Base-by-base conservation (phyloP, 2,329 filamentous ascomycete species). In the Didymella exigua region DNA sequence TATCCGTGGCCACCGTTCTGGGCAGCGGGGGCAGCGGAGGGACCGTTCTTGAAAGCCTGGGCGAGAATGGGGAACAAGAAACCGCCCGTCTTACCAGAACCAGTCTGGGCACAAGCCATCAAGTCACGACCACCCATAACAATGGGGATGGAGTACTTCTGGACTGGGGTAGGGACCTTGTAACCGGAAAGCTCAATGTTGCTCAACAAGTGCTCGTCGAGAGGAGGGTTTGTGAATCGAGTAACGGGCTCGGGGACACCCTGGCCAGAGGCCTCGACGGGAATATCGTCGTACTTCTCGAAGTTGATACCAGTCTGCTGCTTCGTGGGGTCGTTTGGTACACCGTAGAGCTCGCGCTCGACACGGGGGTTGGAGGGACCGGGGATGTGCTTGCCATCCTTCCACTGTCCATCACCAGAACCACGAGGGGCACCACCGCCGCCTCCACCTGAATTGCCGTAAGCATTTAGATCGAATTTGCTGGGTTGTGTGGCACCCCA, bases 251-350 rank as follows among this genome's bases (percentile, higher is more conserved):
- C 95, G 40, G 95, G 95, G 48, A 98, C 92, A 73, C 96, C 87
- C 49, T 91, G 88, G 58, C 95, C 95, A 57, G 93, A 97, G 61
- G 95, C 95, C 80, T 98, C 95, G 63, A 99, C 95, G 50, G 95
- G 95, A 65, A 99, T 99, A 78, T 99, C 95, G 74, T 99, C 95
- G 80, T 99, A 99, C 84, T 99, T 99, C 82, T 96, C 89, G 76
- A 99, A 99, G 86, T 99, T 99, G 89, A 99, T 98, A 79, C 95
- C 95, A 29, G 92, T 97, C 72, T 96, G 90, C 77, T 96, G 90
- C 84, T 97, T 98, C 65, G 89, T 87, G 61, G 93, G 91, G 73
- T 98, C 95, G 77, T 98, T 93, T 68, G 88, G 82, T 45, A 89
- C 82, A 72, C 95, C 95, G 76, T 97, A 99, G 47, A 99, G 89